Conservation (phyloP, 2,329 filamentous ascomycete genomes). For the Ascochyta koolunga region DNA sequence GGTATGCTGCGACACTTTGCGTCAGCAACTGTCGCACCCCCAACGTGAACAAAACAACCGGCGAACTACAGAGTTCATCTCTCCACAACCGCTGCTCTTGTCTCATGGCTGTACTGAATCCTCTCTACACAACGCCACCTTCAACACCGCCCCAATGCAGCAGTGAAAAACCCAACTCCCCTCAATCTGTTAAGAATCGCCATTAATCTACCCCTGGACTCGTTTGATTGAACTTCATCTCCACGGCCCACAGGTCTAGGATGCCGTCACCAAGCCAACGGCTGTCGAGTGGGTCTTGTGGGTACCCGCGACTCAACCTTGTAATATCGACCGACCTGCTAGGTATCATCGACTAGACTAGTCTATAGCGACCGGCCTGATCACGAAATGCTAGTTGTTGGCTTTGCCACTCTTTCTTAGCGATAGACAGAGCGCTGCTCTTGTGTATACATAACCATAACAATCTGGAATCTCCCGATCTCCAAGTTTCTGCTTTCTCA, state of each 20-base stretch:
- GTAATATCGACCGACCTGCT: too few relatives aligned
- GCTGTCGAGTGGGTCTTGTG: slow-evolving; percentile 6
- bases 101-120: slow-evolving; percentile 2
- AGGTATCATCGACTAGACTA: too few relatives aligned
- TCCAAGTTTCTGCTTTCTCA: too few relatives aligned
- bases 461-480: too few relatives aligned
- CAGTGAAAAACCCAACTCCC: not conserved
- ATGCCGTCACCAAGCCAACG: slow-evolving; percentile 5
- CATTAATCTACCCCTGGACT: slow-evolving; percentile 9
- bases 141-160: too few relatives aligned
- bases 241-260: slow-evolving; percentile 1
- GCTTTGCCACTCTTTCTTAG: too few relatives aligned
- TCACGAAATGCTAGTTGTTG: too few relatives aligned
- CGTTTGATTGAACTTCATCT: slow-evolving; percentile 13
- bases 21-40: slow-evolving; percentile 5
- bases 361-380: too few relatives aligned
- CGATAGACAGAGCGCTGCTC: too few relatives aligned
- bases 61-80: not conserved
- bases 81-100: not conserved
- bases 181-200: slow-evolving; percentile 7
- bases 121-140: not conserved
- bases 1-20: slow-evolving; percentile 2
- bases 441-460: too few relatives aligned
- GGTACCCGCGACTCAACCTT: not conserved
- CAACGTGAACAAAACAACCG: not conserved